Base-by-base conservation (phyloP, 306 rosid genomes). In the Gillenia trifoliata region DNA sequence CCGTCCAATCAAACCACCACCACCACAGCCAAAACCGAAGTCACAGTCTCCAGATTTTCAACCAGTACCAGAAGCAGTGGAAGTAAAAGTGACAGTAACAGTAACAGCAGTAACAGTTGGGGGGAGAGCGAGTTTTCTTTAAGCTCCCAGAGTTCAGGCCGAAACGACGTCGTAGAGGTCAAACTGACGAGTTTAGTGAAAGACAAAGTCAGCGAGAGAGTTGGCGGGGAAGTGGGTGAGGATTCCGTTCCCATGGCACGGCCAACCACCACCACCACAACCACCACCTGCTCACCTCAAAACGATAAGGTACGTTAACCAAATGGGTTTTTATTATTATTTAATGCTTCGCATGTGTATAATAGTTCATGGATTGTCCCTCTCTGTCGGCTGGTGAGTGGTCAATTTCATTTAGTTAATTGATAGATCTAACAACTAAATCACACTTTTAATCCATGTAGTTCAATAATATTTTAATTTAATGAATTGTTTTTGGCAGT, bases 91-190 rank as follows among this genome's bases (percentile, higher is more conserved):
- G 38, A 61, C 11, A 3, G 38, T 11, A 29, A 26, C 40, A 52
- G 73, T 25, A 56, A 56, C 19, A 75, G 80, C 29, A 68, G 74
- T 11, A 75, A 79, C 68, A 89, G 96, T 40, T 85, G 96, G 98
- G 76, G 66, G 4, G 93, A 83, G 74, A 88, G 85, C 8, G 94
- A 91, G 11, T 89, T 82, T 62, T 82, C 85, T 0, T 76, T 81
- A 54, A 77, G 40, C 36, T 74, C 80, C 5, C 82, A 71, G 63
- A 76, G 82, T 60, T 76, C 75, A 2, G 38, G 47, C 3, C 67
- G 47, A 72, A 85, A 74, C 83, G 79, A 67, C 86, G 83, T 40
- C 71, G 78, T 49, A 0, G 76, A 23, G 17, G 43, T 64, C 10
- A 64, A 67, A 68, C 77, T 0, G 66, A 68, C 22, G n/a, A 26